These are phyloP conservation scores for Amauroascus niger DNA, from an alignment of 2,329 filamentous ascomycete genomes.

Conservation along the genomic window DNA sequence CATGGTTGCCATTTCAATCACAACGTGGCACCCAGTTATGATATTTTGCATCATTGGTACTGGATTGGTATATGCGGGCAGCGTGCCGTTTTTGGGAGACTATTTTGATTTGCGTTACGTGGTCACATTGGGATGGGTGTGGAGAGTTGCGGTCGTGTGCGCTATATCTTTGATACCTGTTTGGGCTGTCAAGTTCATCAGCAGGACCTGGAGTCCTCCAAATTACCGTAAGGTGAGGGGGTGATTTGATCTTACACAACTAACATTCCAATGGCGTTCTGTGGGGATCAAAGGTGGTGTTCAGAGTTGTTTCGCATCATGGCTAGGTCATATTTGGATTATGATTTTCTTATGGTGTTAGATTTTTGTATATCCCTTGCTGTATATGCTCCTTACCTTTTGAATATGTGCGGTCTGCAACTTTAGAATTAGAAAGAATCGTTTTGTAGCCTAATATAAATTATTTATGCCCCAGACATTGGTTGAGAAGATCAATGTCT, in stretches of 20 bases:
- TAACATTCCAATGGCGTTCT: neutral
- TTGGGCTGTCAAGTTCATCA: conserved; percentile 75
- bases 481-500: neutral
- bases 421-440: neutral
- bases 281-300: neutral
- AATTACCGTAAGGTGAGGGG: conserved; percentile 79
- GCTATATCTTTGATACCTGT: conserved; percentile 76
- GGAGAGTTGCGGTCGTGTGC: conserved; percentile 72
- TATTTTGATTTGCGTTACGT: conserved; percentile 84
- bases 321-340: neutral
- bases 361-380: neutral
- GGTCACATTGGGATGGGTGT: conserved; percentile 70
- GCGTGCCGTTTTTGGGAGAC: conserved; percentile 72
- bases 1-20: conserved; percentile 95
- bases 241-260: conserved; percentile 16
- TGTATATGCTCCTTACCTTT: neutral
- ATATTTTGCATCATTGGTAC: conserved; percentile 75
- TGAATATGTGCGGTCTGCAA: neutral
- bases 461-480: neutral
- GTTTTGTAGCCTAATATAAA: neutral
- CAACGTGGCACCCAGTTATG: conserved; percentile 95
- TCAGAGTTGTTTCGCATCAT: neutral
- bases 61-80: conserved; percentile 66
- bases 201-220: conserved; percentile 76
- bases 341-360: neutral